Base-by-base conservation (phyloP, 176 grass and related monocot species). In the Saccharum spontaneum region DNA sequence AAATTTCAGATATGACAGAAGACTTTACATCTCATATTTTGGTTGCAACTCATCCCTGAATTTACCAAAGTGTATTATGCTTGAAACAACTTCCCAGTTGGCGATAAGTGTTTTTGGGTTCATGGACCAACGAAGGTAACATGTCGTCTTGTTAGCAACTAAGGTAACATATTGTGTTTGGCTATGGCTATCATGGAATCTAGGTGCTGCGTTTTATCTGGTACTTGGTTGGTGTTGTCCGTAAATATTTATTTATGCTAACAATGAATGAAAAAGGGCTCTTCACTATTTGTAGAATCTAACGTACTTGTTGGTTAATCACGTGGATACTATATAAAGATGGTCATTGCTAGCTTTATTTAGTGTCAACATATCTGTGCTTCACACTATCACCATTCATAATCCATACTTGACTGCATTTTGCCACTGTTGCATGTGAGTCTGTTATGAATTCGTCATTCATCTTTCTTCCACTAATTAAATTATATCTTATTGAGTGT, bases 401-500 rank as follows among this genome's bases (percentile, higher is more conserved):
- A 54, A 50, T 68, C 17, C 63, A 13, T 68, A 17, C 45, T 54
- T 78, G 31, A 5, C 71, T 83, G 18, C 60, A 75, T 55, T 78
- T 77, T 72, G 20, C 4, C 17, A 71, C 9, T 89, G n/a, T 71
- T 85, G 48, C 46, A 13, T 64, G 34, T 34, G 61, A 71, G 13
- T 14, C 7, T 65, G 34, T 73, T 79, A 40, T 15, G 23, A 81
- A 49, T 69, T 34, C 22, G 10, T 0, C 66, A 37, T 78, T 37
- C 67, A 74, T 83, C 20, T 74, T n/a, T 69, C 30, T 68, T 69
- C 20, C 76, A 40, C 6, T 40, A 62, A 68, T 18, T 17, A 67
- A 45, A 59, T 59, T 61, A 48, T 76, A 73, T 83, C 68, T 70
- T 18, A 28, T 87, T 26, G 45, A 52, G 26, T 75, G 26, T 75